Evolutionary conservation across 352 stramenopile genomes (phyloP), one percentile per base, ranked within the genome.

Genomic region (Phytophthora cryptogea): DNA sequence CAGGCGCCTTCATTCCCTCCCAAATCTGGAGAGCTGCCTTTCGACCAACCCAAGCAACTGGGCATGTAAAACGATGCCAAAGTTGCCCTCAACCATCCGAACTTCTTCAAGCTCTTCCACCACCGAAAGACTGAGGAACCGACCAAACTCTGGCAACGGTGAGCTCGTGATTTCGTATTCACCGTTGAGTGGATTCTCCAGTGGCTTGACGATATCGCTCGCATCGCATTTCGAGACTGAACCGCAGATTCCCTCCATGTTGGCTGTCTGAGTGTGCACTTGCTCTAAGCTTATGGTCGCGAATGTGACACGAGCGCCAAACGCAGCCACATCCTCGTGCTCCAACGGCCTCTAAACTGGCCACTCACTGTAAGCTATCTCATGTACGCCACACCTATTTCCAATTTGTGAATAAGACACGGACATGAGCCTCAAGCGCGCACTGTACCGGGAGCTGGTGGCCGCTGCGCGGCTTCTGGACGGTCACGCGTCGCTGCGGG

Each of bases 401-500:
- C 20, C 20, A 23, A 3, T 3, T 23, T 23, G 20, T 2, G 20
- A 23, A 23, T 23, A 23, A 23, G 20, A 23, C 20, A 2, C 20
- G 20, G 20, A 3, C 20, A 23, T 89, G 81, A 72, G 72, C 56
- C 62, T 92, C 32, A 47, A 32, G 20, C 76, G 72, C 39, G 51
- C 78, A 44, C 56, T 92, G 36, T 95, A 93, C 61, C 80, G 83
- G 8, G 86, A 95, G 27, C 56, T 95, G 56, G 64, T 93, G 39
- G 41, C 55, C 30, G 64, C 59, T 13, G 80, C 81, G 32, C 73
- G 71, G 51, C 58, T 78, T 35, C 72, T 92, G 42, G 83, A 95
- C 69, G 59, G 72, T 28, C 70, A 86, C 40, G 68, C 66, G 31
- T 66, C 78, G 9, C 61, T 93, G 23, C 83, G 84, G 9, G 77